Evolutionary conservation across 495 filamentous ascomycete genomes (phyloP).

Genomic region (Lentithecium fluviatile): DNA sequence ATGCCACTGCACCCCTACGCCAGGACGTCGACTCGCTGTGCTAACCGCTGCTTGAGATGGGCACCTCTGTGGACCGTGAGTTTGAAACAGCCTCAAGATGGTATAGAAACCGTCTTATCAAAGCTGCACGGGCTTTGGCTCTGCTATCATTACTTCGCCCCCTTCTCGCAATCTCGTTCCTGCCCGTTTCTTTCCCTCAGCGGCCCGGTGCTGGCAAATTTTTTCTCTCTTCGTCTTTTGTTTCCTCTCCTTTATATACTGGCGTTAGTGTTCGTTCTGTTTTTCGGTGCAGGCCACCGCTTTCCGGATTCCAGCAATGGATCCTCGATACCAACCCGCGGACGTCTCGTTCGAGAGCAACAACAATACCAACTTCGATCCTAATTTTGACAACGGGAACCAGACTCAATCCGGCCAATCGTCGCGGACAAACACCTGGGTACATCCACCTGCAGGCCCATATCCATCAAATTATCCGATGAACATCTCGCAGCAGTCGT

Average conservation of each 20-base stretch:
- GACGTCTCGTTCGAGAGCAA: slow-evolving; percentile 7
- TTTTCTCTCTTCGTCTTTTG: neutral
- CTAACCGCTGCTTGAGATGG: slow-evolving; percentile 6
- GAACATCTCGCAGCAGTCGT: no score
- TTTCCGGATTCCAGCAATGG: slow-evolving; percentile 11
- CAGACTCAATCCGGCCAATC: slow-evolving; percentile 3
- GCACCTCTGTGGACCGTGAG: neutral
- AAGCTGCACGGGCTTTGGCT: neutral
- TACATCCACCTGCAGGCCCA: neutral
- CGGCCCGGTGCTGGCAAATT: slow-evolving; percentile 20
- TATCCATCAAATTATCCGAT: neutral
- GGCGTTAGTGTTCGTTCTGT: slow-evolving; percentile 1
- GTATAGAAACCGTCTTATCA: neutral
- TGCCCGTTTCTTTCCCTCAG: neutral
- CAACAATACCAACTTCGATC: slow-evolving; percentile 7
- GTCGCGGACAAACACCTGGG: slow-evolving; percentile 10
- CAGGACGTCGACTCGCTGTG: neutral
- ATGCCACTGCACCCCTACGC: slow-evolving; percentile 17
- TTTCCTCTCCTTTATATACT: slow-evolving; percentile 7
- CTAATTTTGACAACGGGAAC: slow-evolving; percentile 4
- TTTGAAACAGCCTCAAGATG: slow-evolving; percentile 15
- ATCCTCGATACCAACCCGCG: slow-evolving; percentile 12
- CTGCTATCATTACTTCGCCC: neutral
- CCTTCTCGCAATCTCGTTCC: neutral
- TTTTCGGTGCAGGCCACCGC: slow-evolving; percentile 21